Evolutionary conservation across 495 filamentous ascomycete genomes (phyloP).

Genomic region (Aspergillus cavernicola): DNA sequence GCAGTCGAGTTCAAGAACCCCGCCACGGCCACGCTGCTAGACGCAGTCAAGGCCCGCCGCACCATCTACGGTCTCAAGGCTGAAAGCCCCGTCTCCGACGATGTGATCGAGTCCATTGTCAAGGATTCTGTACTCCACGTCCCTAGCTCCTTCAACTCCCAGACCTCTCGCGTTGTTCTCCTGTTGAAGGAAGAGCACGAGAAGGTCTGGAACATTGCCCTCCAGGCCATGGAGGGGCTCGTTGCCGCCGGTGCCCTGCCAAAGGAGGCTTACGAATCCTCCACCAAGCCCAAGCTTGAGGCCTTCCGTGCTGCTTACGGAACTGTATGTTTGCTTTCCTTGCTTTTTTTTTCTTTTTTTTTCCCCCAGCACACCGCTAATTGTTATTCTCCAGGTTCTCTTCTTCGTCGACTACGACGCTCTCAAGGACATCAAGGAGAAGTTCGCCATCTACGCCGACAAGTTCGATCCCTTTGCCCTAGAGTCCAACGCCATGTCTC

Average conservation of each 20-base stretch:
- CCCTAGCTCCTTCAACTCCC: conserved; percentile 52
- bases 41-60: conserved; percentile 42
- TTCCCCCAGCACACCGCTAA: not conserved
- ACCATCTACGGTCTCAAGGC: conserved; percentile 43
- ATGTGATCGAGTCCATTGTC: conserved; percentile 38
- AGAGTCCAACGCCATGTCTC: conserved; percentile 51
- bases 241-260: conserved; percentile 32
- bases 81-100: conserved; percentile 43
- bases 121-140: conserved; percentile 41
- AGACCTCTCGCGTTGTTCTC: conserved; percentile 47
- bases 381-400: conserved; percentile 37
- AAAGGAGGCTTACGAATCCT: conserved; percentile 38
- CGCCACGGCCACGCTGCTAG: conserved; percentile 37
- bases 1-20: conserved; percentile 36
- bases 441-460: conserved; percentile 44
- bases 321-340: conserved; percentile 32
- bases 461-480: conserved; percentile 48
- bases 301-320: conserved; percentile 46
- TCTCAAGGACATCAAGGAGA: conserved; percentile 38
- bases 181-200: conserved; percentile 49
- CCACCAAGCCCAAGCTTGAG: conserved; percentile 41
- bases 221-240: conserved; percentile 39
- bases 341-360: not conserved
- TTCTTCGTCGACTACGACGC: conserved; percentile 48
- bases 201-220: conserved; percentile 50